Conservation (phyloP, 2,329 filamentous ascomycete species). For the Aspergillus ustus region DNA sequence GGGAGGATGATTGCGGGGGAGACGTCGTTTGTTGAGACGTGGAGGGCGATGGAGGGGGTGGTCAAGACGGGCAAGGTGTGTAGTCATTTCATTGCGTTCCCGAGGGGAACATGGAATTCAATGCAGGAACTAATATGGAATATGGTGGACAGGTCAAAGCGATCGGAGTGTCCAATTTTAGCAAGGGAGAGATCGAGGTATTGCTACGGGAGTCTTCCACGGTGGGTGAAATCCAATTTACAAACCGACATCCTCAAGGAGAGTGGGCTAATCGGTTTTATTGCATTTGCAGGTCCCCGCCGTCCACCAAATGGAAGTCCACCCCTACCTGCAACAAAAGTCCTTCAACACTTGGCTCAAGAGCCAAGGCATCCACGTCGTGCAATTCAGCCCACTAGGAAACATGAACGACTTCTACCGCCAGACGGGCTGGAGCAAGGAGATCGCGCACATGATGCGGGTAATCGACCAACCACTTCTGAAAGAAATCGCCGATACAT, state of each 20-base stretch:
- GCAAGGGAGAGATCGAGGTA: slow-evolving; percentile 33
- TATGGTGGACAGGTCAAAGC: slow-evolving; percentile 27
- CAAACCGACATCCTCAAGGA: no score
- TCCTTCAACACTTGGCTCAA: slow-evolving; percentile 57
- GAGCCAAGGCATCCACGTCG: slow-evolving; percentile 58
- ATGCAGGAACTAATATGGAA: no score
- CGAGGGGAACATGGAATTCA: no score
- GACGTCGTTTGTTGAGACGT: slow-evolving; percentile 53
- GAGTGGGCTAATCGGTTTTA: slow-evolving; percentile 30
- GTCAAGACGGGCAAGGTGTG: slow-evolving; percentile 19
- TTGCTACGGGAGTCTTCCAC: slow-evolving; percentile 34
- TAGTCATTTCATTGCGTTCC: no score
- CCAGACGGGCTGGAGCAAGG: slow-evolving; percentile 54
- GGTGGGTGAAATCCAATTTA: slow-evolving; percentile 8
- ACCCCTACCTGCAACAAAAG: slow-evolving; percentile 58
- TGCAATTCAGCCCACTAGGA: slow-evolving; percentile 65
- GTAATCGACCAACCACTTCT: slow-evolving; percentile 56
- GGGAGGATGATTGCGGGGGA: slow-evolving; percentile 54
- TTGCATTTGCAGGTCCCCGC: slow-evolving; percentile 49
- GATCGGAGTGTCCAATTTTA: slow-evolving; percentile 37
- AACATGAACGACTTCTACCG: slow-evolving; percentile 64
- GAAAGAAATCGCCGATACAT: slow-evolving; percentile 58
- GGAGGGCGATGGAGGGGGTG: slow-evolving; percentile 36
- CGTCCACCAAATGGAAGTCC: slow-evolving; percentile 68
- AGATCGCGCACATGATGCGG: slow-evolving; percentile 54